Conservation (phyloP, 257 asterid species). For the Gentiana macrophylla region DNA sequence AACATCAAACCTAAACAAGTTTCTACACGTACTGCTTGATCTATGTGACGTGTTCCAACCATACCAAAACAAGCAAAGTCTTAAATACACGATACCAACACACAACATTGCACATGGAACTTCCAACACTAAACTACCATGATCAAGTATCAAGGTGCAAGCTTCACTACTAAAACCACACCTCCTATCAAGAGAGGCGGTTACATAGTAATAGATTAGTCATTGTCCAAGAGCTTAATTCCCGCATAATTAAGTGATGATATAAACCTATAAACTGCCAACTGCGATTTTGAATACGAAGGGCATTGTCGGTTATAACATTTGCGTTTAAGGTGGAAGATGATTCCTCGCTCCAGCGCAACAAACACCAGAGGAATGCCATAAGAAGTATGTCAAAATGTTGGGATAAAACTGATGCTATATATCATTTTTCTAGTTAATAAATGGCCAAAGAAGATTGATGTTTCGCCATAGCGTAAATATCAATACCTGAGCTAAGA, state of each 20-base stretch:
- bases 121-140: not conserved
- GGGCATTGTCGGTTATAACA: not conserved
- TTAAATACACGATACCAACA: too few species aligned
- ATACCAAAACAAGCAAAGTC: too few species aligned
- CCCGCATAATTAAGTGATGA: not conserved
- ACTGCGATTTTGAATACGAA: not conserved
- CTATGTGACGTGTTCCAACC: too few species aligned
- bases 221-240: not conserved
- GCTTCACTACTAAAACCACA: not conserved
- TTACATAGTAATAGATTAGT: not conserved
- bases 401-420: not conserved
- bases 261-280: not conserved
- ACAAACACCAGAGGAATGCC: not conserved
- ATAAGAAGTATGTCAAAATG: not conserved
- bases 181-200: not conserved
- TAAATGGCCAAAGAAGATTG: not conserved
- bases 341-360: not conserved
- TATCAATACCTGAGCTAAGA: not conserved
- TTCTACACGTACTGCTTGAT: too few species aligned
- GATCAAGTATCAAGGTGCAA: not conserved
- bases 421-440: too few species aligned
- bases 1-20: too few species aligned
- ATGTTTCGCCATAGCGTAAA: not conserved
- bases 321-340: not conserved
- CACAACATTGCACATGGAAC: too few species aligned